Percentiles rank a stretch among this genome's conserved stretches.
Conservation (phyloP, 345 rosid species). For the Mercurialis annua region DNA sequence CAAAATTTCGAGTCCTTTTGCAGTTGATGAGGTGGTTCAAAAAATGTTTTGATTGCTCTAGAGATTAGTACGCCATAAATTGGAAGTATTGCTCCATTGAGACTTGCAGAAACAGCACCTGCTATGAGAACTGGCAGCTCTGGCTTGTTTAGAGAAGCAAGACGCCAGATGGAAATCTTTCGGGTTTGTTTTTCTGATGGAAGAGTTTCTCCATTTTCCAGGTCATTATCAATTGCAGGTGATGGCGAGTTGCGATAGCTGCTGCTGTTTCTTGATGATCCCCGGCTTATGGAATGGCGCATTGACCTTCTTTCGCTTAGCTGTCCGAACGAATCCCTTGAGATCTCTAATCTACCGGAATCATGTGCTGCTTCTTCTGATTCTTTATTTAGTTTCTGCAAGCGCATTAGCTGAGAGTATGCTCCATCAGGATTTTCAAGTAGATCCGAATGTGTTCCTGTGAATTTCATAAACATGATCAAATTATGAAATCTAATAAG, state of each 20-base stretch:
- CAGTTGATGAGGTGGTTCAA: constrained; percentile 51
- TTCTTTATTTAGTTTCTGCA: constrained; percentile 52
- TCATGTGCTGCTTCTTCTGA: constrained; percentile 21
- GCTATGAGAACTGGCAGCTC: constrained; percentile 35
- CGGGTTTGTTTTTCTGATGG: constrained; percentile 32
- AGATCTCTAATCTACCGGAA: constrained; percentile 11
- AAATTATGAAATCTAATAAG: background rate
- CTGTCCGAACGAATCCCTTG: constrained; percentile 13
- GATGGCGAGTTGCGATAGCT: constrained; percentile 48
- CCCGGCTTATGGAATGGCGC: constrained; percentile 18
- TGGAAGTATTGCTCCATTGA: constrained; percentile 51
- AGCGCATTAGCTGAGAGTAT: constrained; percentile 67
- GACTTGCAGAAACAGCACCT: constrained; percentile 31
- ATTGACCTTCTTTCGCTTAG: constrained; percentile 25
- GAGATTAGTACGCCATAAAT: constrained; percentile 58
- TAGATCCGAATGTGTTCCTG: constrained; percentile 64
- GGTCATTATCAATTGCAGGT: constrained; percentile 36
- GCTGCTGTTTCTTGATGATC: constrained; percentile 27
- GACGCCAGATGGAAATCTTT: constrained; percentile 33
- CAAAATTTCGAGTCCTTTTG: constrained; percentile 70
- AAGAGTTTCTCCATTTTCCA: constrained; percentile 29
- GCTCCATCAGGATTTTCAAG: constrained; percentile 65
- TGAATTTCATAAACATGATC: background rate
- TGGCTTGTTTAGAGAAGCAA: constrained; percentile 39
- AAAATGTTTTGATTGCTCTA: constrained; percentile 52